Conservation (phyloP, 2,329 filamentous ascomycete species). For the Davidsoniella virescens region DNA sequence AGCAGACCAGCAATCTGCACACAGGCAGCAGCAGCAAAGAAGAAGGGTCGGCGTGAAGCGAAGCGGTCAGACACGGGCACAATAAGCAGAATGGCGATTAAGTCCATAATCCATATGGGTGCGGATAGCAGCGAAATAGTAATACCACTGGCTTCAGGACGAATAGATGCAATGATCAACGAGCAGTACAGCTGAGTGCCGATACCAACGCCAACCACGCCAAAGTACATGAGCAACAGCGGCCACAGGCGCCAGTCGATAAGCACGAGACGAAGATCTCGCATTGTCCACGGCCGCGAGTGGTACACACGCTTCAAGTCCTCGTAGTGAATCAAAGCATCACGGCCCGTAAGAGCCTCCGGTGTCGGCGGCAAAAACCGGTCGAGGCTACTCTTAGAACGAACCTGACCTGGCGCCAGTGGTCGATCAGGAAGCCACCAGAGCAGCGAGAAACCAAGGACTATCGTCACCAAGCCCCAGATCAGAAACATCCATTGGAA, state of each 20-base stretch:
- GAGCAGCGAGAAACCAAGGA: conserved; percentile 56
- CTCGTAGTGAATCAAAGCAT: conserved; percentile 67
- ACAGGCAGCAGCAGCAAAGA: conserved; percentile 61
- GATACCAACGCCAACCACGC: conserved; percentile 82
- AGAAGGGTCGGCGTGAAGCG: conserved; percentile 59
- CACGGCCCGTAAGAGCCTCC: conserved; percentile 59
- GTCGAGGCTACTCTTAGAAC: conserved; percentile 33
- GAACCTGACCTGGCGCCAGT: conserved; percentile 49
- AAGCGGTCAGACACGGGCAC: conserved; percentile 80
- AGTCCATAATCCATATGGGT: conserved; percentile 88
- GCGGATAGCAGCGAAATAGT: conserved; percentile 71
- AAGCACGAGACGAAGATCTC: conserved; percentile 53
- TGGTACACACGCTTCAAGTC: conserved; percentile 72
- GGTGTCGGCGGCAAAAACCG: conserved; percentile 52
- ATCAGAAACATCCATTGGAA: conserved; percentile 90
- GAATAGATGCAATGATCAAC: conserved; percentile 68
- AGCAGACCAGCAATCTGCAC: conserved; percentile 74
- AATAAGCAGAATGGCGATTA: conserved; percentile 70
- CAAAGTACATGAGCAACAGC: conserved; percentile 80
- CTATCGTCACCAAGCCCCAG: conserved; percentile 60
- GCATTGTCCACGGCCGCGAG: conserved; percentile 52
- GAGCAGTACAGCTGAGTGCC: conserved; percentile 79
- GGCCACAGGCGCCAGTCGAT: conserved; percentile 84
- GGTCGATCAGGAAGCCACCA: conserved; percentile 89
- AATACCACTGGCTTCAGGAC: conserved; percentile 54